A percentile compares a stretch with the other conserved stretches of the same genome.
phyloP scores from a whole-genome alignment of 306 rosid genomes.

The Lupinus albus region DNA sequence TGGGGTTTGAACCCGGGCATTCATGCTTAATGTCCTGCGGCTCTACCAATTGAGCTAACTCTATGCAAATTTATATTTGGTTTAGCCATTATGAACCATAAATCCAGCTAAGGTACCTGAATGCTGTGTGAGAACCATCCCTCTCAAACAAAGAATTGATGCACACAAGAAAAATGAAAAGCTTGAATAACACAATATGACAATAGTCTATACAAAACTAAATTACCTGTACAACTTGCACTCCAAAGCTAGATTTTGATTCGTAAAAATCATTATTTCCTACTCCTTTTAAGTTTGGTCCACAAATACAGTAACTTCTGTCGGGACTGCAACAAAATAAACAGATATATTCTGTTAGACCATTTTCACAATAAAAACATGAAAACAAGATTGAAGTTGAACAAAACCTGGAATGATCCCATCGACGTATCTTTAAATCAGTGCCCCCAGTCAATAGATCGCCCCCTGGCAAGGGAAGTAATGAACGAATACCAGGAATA shows the following conservation, averaged over 20 bases:
- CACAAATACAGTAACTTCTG: slow-evolving; percentile 85
- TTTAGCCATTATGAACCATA: too few relatives aligned
- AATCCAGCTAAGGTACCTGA: too few relatives aligned
- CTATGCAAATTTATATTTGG: too few relatives aligned
- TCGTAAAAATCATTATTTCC: slow-evolving; percentile 77
- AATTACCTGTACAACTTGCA: slow-evolving; percentile 92
- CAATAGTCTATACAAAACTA: background rate
- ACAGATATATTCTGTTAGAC: slow-evolving; percentile 23
- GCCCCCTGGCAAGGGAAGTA: slow-evolving; percentile 97
- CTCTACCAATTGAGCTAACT: too few relatives aligned
- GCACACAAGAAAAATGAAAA: too few relatives aligned
- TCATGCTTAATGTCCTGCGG: too few relatives aligned
- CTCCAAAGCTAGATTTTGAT: slow-evolving; percentile 82
- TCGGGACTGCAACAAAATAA: slow-evolving; percentile 70
- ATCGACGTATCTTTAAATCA: slow-evolving; percentile 91
- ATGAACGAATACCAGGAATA: slow-evolving; percentile 83
- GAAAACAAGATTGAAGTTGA: slow-evolving; percentile 32
- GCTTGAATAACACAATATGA: too few relatives aligned
- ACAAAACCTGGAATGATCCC: slow-evolving; percentile 85
- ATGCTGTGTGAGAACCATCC: too few relatives aligned
- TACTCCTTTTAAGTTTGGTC: slow-evolving; percentile 82
- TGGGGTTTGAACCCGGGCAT: too few relatives aligned
- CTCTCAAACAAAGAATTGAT: too few relatives aligned
- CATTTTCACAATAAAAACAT: slow-evolving; percentile 25
- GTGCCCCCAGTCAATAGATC: slow-evolving; percentile 93